Conservation (phyloP, 192 early-diverging fungal species). For the Obelidium mucronatum region DNA sequence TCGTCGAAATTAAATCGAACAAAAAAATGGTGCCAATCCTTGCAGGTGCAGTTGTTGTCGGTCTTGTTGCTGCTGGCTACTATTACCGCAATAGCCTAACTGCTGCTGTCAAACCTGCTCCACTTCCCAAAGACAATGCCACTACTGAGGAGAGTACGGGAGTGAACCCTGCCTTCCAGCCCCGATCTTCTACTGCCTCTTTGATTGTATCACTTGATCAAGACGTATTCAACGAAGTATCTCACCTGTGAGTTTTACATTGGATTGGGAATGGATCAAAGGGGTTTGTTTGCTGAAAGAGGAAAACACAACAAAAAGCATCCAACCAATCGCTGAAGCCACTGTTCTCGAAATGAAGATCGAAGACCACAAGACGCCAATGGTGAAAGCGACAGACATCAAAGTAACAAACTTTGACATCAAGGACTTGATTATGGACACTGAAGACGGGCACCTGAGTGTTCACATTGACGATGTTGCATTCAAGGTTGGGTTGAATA, state of each 20-base stretch:
- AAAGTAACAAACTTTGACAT: slow-evolving; percentile 15
- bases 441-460: slow-evolving; percentile 1
- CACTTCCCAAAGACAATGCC: neutral
- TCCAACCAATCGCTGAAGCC: slow-evolving; percentile 23
- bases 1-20: too few species aligned
- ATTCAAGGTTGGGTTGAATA: neutral
- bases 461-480: slow-evolving; percentile 4
- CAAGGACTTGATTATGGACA: neutral
- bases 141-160: too few species aligned
- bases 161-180: too few species aligned
- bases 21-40: neutral
- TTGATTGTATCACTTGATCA: neutral
- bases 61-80: too few species aligned
- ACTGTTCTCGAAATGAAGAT: slow-evolving; percentile 6
- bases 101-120: neutral
- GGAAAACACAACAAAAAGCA: slow-evolving; percentile 1
- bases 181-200: neutral
- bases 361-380: slow-evolving; percentile 1
- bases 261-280: too few species aligned
- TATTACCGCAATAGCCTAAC: neutral
- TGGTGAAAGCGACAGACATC: slow-evolving; percentile 20
- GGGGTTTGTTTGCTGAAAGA: too few species aligned
- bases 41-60: too few species aligned
- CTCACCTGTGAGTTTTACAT: neutral
- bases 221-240: slow-evolving; percentile 6